These are phyloP conservation scores for Penicillium concentricum DNA, from an alignment of 2,329 filamentous ascomycete species.

Conservation along the genomic window DNA sequence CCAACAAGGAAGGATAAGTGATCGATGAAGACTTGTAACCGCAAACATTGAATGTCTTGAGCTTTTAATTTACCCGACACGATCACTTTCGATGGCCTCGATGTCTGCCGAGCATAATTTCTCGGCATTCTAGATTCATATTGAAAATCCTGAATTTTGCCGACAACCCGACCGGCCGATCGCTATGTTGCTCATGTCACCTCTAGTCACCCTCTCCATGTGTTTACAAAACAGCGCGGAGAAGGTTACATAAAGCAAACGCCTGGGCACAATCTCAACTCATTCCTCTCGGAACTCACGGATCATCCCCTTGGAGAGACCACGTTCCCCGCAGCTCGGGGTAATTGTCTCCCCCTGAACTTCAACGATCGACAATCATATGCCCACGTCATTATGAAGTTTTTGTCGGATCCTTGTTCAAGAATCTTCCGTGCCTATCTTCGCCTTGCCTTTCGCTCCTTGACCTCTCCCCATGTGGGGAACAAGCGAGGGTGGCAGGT, in stretches of 20 bases:
- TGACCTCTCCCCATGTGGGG: background rate
- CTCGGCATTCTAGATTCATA: background rate
- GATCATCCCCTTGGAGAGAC: constrained; percentile 4
- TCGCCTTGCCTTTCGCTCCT: background rate
- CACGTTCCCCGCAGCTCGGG: constrained; percentile 20
- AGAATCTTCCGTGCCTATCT: constrained; percentile 1
- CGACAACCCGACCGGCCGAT: background rate
- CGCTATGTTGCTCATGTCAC: background rate
- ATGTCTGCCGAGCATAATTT: background rate
- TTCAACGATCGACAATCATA: constrained; percentile 17
- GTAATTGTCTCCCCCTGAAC: constrained; percentile 7
- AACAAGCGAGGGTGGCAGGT: background rate
- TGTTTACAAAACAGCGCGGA: background rate
- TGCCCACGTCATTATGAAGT: background rate
- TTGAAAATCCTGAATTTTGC: background rate
- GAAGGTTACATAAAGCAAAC: constrained; percentile 3
- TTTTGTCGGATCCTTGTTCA: background rate
- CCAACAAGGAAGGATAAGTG: background rate
- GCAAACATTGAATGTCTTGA: background rate
- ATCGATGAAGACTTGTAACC: background rate
- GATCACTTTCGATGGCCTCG: background rate
- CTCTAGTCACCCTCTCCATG: background rate
- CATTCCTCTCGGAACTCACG: constrained; percentile 1
- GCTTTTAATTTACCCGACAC: background rate
- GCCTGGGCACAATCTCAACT: background rate